phyloP scores from a whole-genome alignment of 2,329 filamentous ascomycete species.

The Rugonectria rugulosa region DNA sequence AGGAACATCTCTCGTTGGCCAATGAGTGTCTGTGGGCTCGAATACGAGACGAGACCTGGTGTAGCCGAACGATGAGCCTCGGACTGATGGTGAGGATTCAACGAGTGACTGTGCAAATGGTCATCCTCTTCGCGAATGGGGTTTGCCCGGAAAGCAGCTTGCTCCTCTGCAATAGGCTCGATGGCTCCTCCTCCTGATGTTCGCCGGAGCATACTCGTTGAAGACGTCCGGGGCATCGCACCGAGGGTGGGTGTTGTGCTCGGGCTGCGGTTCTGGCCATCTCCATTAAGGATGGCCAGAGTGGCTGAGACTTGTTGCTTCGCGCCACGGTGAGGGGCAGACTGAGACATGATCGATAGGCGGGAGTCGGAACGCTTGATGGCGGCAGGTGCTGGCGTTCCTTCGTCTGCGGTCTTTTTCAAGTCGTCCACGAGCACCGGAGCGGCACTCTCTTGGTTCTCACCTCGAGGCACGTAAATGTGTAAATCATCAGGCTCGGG shows the following conservation, averaged over 20 bases:
- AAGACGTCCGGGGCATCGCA: conserved; percentile 30
- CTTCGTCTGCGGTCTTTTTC: conserved; percentile 67
- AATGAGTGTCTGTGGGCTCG: conserved; percentile 63
- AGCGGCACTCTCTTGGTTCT: conserved; percentile 57
- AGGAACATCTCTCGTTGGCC: conserved; percentile 63
- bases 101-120: conserved; percentile 11
- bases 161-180: conserved; percentile 56
- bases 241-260: conserved; percentile 28
- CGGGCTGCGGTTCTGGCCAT: conserved; percentile 33
- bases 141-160: conserved; percentile 21
- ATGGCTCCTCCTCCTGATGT: conserved; percentile 39
- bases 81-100: conserved; percentile 28
- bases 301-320: conserved; percentile 37
- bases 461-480: conserved; percentile 47
- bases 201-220: conserved; percentile 36
- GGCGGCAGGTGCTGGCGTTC: conserved; percentile 45
- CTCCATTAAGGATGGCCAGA: conserved; percentile 36
- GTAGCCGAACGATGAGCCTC: conserved; percentile 43
- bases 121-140: conserved; percentile 34
- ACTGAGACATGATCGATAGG: conserved; percentile 32
- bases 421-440: conserved; percentile 72
- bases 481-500: conserved; percentile 71
- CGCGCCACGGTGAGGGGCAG: conserved; percentile 20
- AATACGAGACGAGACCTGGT: conserved; percentile 58
- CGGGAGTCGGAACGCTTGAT: conserved; percentile 42